These are phyloP conservation scores for Saccharomyces paradoxus DNA, from an alignment of 805 yeast species.

Conservation along the genomic window DNA sequence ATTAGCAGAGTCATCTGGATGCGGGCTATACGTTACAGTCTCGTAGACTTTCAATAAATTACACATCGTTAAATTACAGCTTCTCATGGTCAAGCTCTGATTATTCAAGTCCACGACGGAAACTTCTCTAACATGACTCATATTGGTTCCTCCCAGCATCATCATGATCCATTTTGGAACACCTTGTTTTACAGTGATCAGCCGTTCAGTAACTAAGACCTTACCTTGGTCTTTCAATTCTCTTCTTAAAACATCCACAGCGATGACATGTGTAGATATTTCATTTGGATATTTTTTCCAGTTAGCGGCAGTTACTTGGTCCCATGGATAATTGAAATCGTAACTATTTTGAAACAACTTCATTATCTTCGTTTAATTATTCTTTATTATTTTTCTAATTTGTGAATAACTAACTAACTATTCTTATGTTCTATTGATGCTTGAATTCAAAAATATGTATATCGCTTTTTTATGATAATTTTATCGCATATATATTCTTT, in stretches of 20 bases:
- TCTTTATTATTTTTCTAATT: neutral
- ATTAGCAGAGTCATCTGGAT: conserved; percentile 39
- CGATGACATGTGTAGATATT: conserved; percentile 81
- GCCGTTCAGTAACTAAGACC: conserved; percentile 68
- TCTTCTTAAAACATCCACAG: conserved; percentile 80
- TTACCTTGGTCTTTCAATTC: conserved; percentile 49
- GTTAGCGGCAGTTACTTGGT: conserved; percentile 87
- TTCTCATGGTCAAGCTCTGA: conserved; percentile 65
- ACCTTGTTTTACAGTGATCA: conserved; percentile 80
- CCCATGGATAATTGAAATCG: conserved; percentile 81
- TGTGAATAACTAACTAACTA: neutral
- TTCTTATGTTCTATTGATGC: neutral
- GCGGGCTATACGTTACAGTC: conserved; percentile 75
- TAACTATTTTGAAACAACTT: conserved; percentile 67
- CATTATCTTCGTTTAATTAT: conserved; percentile 37
- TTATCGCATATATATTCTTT: neutral
- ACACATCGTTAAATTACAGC: conserved; percentile 79
- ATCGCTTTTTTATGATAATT: neutral
- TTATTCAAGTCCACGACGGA: conserved; percentile 67
- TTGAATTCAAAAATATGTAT: neutral
- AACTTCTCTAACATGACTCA: conserved; percentile 80
- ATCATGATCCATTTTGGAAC: conserved; percentile 75
- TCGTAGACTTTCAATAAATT: conserved; percentile 73
- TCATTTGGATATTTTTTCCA: conserved; percentile 98
- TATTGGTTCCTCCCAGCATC: conserved; percentile 63